phyloP scores from a whole-genome alignment of 1,139 yeast genomes.

The Zhuliangozyma parablackwelliae region DNA sequence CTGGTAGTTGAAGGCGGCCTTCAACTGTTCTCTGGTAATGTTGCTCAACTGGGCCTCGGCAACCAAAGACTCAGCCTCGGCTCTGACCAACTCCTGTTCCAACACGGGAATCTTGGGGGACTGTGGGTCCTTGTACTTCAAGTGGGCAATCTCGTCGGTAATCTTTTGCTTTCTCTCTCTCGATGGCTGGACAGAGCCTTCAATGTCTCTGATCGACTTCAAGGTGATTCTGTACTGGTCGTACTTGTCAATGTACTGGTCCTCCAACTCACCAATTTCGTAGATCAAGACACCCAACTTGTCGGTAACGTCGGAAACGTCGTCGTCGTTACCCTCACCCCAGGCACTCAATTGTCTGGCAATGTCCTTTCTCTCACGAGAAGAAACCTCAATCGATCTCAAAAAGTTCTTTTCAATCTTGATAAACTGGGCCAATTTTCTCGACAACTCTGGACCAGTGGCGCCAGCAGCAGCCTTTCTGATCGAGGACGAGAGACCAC shows the following conservation, averaged over 20 bases:
- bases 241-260: conserved; percentile 94
- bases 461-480: conserved; percentile 90
- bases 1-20: conserved; percentile 96
- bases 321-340: conserved; percentile 99
- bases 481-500: conserved; percentile 76
- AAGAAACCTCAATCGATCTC: conserved; percentile 89
- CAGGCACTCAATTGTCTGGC: conserved; percentile 94
- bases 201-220: conserved; percentile 93
- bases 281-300: conserved; percentile 92
- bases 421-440: conserved; percentile 84
- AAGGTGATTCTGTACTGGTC: conserved; percentile 96
- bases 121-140: conserved; percentile 97
- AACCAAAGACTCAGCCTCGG: conserved; percentile 97
- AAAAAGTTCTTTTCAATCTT: conserved; percentile 96
- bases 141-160: conserved; percentile 95
- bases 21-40: conserved; percentile 95
- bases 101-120: conserved; percentile 91
- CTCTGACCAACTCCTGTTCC: conserved; percentile 98
- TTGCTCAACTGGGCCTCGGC: conserved; percentile 98
- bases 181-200: conserved; percentile 95
- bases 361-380: conserved; percentile 93
- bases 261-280: conserved; percentile 97
- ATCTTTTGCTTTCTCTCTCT: conserved; percentile 97
- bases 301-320: conserved; percentile 94
- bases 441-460: conserved; percentile 90